These are phyloP conservation scores for Phaeosphaeria sp. DNA, from an alignment of 2,329 filamentous ascomycete species.

Conservation along the genomic window DNA sequence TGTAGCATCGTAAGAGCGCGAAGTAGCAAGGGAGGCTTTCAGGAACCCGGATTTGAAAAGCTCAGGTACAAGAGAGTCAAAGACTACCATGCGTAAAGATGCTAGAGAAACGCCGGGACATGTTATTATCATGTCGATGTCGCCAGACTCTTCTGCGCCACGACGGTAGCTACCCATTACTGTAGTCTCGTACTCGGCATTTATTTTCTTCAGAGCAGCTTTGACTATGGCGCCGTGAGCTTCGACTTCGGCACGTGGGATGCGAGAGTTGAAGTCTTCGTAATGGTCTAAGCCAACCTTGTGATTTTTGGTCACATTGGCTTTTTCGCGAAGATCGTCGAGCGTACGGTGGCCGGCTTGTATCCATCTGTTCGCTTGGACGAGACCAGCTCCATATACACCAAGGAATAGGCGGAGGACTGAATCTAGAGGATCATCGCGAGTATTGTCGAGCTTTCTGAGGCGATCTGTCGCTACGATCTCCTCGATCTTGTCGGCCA, in stretches of 20 bases:
- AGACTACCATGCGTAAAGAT: conserved; percentile 66
- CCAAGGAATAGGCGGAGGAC: conserved; percentile 73
- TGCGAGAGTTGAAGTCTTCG: conserved; percentile 77
- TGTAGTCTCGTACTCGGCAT: conserved; percentile 71
- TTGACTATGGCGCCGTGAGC: conserved; percentile 71
- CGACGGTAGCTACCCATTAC: conserved; percentile 86
- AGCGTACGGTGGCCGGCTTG: conserved; percentile 76
- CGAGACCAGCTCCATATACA: conserved; percentile 78
- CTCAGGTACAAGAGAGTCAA: conserved; percentile 67
- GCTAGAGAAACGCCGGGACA: conserved; percentile 61
- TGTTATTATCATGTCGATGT: conserved; percentile 86
- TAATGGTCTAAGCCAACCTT: conserved; percentile 79
- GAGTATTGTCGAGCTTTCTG: conserved; percentile 73
- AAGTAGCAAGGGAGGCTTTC: conserved; percentile 70
- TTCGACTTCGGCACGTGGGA: conserved; percentile 78
- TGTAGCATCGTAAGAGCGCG: conserved; percentile 51
- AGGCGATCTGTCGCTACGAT: conserved; percentile 78
- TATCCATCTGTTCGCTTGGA: conserved; percentile 77
- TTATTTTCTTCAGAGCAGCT: conserved; percentile 63
- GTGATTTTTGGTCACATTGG: conserved; percentile 72
- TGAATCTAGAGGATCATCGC: conserved; percentile 69
- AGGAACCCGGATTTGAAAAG: conserved; percentile 71
- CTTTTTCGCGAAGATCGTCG: conserved; percentile 69
- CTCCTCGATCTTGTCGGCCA: conserved; percentile 88
- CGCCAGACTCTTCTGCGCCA: conserved; percentile 74